Base-by-base conservation (phyloP, 2,329 filamentous ascomycete genomes). In the Diplodia sapinea region DNA sequence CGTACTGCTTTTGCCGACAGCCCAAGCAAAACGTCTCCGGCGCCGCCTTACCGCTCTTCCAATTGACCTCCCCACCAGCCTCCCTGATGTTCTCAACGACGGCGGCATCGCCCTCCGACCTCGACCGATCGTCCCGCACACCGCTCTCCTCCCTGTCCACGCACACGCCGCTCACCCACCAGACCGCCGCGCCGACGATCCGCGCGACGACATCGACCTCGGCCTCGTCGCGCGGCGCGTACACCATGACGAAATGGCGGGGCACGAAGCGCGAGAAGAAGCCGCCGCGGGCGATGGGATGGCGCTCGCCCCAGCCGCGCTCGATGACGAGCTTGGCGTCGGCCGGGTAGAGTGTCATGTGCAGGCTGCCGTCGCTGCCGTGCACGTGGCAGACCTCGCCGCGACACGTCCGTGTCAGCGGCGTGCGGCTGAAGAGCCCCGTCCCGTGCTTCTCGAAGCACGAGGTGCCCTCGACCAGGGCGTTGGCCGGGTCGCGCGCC, bases 361-460 rank as follows among this genome's bases (percentile, higher is more conserved):
- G 93, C 84, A 95, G 83, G 3, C 88, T 91, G 69, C 90, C 87
- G 71, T 95, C 92, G 29, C 85, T 88, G 59, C 89, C 86, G 78
- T 96, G 93, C 12, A 92, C 87, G 76, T 96, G 93, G 73, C 88
- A 91, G 52, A 96, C 86, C 79, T 96, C 93, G n/a, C 92, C 92
- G 71, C 89, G 87, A 72, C 90, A 92, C 12, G 88, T 91, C 36
- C 87, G 85, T 74, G 90, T 90, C 70, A 90, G 82, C 0, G 89
- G 89, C 62, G 85, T 82, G 2, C 81, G 82, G 0, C 90, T 86
- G 77, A 94, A 95, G 0, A 96, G 83, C 0, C 89, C 92, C 6
- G 92, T 85, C 51, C 90, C 90, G 74, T 94, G 89, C 80, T 94
- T 94, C 78, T 95, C 92, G 71, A 95, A 89, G 74, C 91, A 94